Base-by-base conservation (phyloP, 1,284 basidiomycete genomes). In the Earliella scabrosa region DNA sequence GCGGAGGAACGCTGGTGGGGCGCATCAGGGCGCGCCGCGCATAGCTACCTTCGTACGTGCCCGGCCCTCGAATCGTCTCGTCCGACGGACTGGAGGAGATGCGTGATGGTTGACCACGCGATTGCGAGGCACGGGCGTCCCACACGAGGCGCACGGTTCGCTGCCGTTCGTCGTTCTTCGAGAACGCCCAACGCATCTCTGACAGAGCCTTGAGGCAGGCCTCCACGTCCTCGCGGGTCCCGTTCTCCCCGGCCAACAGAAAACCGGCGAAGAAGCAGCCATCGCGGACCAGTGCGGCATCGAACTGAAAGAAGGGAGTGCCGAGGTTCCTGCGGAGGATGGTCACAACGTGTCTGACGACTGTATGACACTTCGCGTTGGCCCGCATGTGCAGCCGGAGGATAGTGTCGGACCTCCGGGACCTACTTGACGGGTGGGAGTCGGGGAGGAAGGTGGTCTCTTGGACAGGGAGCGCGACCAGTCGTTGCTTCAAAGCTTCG, bases 171-270 rank as follows among this genome's bases (percentile, higher is more conserved):
- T 86, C 83, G 54, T 82, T 85, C 67, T 87, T 87, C 11, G 87
- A 87, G 67, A 86, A 90, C 3, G 82, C 85, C 92, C 93, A 95
- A 11, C 85, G 82, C 81, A 93, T 88, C 68, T 91, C 85, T 10
- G 82, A 75, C 14, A 95, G 79, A 5, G 91, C 90, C 18, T 81
- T 77, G 0, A 95, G 73, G 64, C 90, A 94, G 10, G 85, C 71
- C 31, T 81, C 76, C 21, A 93, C 81, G 38, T 90, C 89, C 23
- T 92, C 89, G 45, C 88, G 84, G 21, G 79, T 71, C 14, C 82
- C 83, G 9, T 72, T 72, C 20, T 86, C 77, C 36, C 71, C 75
- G 18, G 87, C 88, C 13, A 91, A 80, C 21, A 92, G 72, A 61
- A 87, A 81, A 2, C 85, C 92, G 2, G 91, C 90, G 65, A 88